Base-by-base conservation (phyloP, 441 rosid species). In the Capsella rubella region DNA sequence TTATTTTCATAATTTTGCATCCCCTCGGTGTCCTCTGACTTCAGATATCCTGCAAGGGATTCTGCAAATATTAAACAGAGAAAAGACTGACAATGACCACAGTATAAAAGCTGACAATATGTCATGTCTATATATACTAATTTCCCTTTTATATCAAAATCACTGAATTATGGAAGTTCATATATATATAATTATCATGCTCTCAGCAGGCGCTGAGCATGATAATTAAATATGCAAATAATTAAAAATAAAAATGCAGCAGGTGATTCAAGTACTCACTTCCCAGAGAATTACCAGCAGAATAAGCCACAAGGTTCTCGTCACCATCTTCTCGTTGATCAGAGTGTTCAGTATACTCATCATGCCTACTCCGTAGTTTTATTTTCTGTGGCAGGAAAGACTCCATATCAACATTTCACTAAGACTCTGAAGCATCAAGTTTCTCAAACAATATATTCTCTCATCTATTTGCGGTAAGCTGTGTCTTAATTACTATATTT, bases 281-380 rank as follows among this genome's bases (percentile, higher is more conserved):
- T 81, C 88, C 84, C 69, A 81, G 76, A 64, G 87, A 80, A 83
- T 79, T 83, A 84, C 86, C 90, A 80, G 83, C 46, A 21, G 79
- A 83, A 71, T 42, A 83, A 53, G 79, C 72, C 56, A 87, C 87
- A 75, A 82, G 80, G 80, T 87, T 87, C 76, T 86, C 92, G 76
- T 87, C 87, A 9, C 83, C 89, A 51, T 87, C 94, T 62, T 89
- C 88, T 74, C 83, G 85, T 81, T 89, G 93, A 79, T 87, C 86
- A 65, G 78, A 62, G 32, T 74, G 85, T 69, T 91, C 95, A 68
- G 80, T 75, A 69, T 83, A 64, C 52, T 80, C 90, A 72, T 84
- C 91, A 67, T 71, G 31, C 77, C 75, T 82, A 46, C 71, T 79
- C 53, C 74, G 67, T 45, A 81, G 42, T 78, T 82, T 87, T 80